Evolutionary conservation across 306 rosid species (phyloP).

Genomic region (Alnus glutinosa): DNA sequence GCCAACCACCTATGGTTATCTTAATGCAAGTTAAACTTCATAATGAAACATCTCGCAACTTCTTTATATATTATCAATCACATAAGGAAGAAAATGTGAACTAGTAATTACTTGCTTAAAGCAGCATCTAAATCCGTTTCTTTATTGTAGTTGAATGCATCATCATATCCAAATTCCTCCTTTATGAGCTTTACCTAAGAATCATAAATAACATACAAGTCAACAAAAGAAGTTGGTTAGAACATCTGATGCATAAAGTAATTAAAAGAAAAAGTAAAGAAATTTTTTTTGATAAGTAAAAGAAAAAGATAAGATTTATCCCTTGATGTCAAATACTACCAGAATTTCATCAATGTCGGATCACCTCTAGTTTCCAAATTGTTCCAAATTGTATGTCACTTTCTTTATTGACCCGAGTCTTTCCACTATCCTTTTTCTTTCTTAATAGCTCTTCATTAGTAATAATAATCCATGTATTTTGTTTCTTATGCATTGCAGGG

Average conservation of each 20-base stretch:
- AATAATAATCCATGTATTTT: not conserved
- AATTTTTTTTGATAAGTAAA: too few species aligned
- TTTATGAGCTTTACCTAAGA: conserved; percentile 57
- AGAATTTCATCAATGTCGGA: not conserved
- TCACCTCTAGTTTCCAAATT: not conserved
- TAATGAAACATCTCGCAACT: not conserved
- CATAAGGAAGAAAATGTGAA: not conserved
- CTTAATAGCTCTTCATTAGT: not conserved
- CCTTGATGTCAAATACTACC: not conserved
- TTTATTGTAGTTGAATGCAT: conserved; percentile 63
- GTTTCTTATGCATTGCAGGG: not conserved
- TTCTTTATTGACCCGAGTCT: not conserved
- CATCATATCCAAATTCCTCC: conserved; percentile 72
- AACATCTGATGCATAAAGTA: not conserved
- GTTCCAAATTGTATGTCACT: not conserved
- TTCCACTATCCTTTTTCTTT: not conserved
- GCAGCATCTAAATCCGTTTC: conserved; percentile 60
- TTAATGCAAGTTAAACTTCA: not conserved
- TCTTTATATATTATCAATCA: not conserved
- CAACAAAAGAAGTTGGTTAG: not conserved
- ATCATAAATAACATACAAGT: not conserved
- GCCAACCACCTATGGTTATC: too few species aligned
- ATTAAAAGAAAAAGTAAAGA: not conserved
- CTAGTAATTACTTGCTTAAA: conserved; percentile 41
- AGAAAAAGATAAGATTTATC: not conserved